A percentile compares a stretch with the other conserved stretches of the same genome.
Evolutionary conservation across 768 basidiomycete species (phyloP).

Genomic region (Daedaleopsis nitida): DNA sequence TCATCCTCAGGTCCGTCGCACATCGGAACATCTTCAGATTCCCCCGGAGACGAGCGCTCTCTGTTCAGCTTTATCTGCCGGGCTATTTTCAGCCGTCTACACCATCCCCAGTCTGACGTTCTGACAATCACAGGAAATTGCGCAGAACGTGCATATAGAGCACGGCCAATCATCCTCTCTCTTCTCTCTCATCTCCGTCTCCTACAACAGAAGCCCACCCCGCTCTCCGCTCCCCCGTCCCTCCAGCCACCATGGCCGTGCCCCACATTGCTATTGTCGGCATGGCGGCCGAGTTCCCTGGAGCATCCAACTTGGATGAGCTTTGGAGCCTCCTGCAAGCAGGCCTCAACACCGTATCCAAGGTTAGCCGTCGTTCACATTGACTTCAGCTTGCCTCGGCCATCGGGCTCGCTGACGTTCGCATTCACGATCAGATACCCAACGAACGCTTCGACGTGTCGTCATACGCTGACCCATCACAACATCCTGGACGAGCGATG

Average conservation of each 20-base stretch:
- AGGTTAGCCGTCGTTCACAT: slow-evolving; percentile 41
- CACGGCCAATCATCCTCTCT: no score
- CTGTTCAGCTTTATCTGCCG: no score
- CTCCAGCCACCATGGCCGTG: slow-evolving; percentile 25
- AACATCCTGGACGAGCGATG: slow-evolving; percentile 43
- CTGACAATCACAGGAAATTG: no score
- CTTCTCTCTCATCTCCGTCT: no score
- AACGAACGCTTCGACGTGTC: slow-evolving; percentile 53
- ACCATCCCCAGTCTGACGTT: no score
- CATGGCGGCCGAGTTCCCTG: slow-evolving; percentile 63
- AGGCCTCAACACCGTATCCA: slow-evolving; percentile 56
- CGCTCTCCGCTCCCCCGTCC: background rate
- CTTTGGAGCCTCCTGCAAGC: slow-evolving; percentile 64
- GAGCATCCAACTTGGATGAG: slow-evolving; percentile 46
- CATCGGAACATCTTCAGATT: no score
- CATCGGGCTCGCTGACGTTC: background rate
- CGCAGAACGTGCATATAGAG: no score
- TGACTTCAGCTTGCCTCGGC: background rate
- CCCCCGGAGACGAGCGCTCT: no score
- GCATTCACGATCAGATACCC: slow-evolving; percentile 52
- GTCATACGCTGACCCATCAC: slow-evolving; percentile 35
- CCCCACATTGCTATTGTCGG: slow-evolving; percentile 67
- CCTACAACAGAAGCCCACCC: background rate
- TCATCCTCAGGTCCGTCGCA: no score
- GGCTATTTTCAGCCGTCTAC: no score